Conservation (phyloP, 2,329 filamentous ascomycete genomes). For the Diaporthe sp. region DNA sequence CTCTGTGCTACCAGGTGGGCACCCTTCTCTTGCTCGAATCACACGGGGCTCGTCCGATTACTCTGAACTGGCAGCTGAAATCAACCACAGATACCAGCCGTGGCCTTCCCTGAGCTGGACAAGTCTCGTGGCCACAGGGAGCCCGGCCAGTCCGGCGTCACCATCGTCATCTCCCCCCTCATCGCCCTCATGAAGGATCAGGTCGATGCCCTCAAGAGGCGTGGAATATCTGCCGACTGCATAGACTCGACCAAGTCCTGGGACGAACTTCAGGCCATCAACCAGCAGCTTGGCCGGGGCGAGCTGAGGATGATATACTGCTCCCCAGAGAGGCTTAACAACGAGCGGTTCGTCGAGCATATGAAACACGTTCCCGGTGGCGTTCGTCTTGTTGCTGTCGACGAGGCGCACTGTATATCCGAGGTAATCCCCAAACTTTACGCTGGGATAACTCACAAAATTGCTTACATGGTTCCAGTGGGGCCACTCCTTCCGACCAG, state of each 20-base stretch:
- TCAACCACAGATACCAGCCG: conserved; percentile 57
- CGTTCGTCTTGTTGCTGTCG: conserved; percentile 69
- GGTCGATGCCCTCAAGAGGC: conserved; percentile 65
- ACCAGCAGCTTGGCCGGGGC: conserved; percentile 57
- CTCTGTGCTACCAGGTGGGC: conserved; percentile 62
- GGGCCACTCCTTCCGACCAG: conserved; percentile 65
- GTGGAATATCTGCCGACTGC: conserved; percentile 66
- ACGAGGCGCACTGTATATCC: conserved; percentile 72
- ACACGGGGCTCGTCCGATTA: neutral
- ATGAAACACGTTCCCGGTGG: conserved; percentile 69
- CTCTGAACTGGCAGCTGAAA: neutral
- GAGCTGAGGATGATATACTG: conserved; percentile 69
- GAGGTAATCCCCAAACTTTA: conserved; percentile 49
- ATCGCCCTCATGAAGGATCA: conserved; percentile 74
- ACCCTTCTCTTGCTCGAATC: too few relatives aligned
- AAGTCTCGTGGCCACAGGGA: conserved; percentile 46
- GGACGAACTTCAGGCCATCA: conserved; percentile 58
- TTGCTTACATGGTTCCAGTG: conserved; percentile 50
- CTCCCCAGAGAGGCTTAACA: conserved; percentile 72
- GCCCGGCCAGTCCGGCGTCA: conserved; percentile 60
- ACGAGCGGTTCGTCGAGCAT: conserved; percentile 70
- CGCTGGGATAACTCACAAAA: conserved; percentile 27
- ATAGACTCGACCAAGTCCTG: conserved; percentile 69
- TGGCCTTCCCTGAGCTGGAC: conserved; percentile 63
- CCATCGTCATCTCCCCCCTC: conserved; percentile 69